Evolutionary conservation across 495 filamentous ascomycete species (phyloP), one percentile per base, ranked within the genome.

Genomic region (Hyaloscypha bicolor): DNA sequence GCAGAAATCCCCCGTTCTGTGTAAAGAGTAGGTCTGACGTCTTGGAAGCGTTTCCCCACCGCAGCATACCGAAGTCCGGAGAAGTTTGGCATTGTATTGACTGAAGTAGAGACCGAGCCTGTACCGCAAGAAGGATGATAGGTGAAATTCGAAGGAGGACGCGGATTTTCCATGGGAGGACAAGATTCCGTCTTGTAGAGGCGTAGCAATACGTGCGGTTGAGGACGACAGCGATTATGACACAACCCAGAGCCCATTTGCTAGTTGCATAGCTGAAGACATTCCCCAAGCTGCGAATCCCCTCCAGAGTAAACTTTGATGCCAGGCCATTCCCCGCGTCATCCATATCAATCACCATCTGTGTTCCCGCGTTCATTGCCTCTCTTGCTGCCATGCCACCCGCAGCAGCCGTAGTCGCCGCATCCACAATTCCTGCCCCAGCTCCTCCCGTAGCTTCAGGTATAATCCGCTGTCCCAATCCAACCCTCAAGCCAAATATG

Each of bases 171-270:
- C 91, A 93, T 39, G 82, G 81, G 0, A 98, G 80, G 8, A 80
- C 83, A 6, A 97, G 81, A 33, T 90, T 89, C 42, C 93, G 84
- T 51, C 95, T 83, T 6, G 92, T 91, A 0, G 94, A 94, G 42
- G 94, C 94, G 76, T 96, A 99, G 62, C 98, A 92, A 48, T 93
- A 89, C 14, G 95, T 94, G 52, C 95, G 88, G 79, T 99, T 97
- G 35, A 97, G 81, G 68, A 99, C 77, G 64, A 99, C 84, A 59
- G 93, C 92, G 79, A 93, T 90, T 51, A 89, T 83, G 63, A 99
- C 86, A 75, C 93, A 97, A 60, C 86, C 85, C 59, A 99, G 78
- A 5, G 95, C 94, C 96, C 96, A 99, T 68, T 91, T 92, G 76
- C 93, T 96, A 0, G 93, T 97, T 51, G 94, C 80, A 75, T 97